These are phyloP conservation scores for Dentipellis sp. DNA, from an alignment of 768 basidiomycete genomes.

Conservation along the genomic window DNA sequence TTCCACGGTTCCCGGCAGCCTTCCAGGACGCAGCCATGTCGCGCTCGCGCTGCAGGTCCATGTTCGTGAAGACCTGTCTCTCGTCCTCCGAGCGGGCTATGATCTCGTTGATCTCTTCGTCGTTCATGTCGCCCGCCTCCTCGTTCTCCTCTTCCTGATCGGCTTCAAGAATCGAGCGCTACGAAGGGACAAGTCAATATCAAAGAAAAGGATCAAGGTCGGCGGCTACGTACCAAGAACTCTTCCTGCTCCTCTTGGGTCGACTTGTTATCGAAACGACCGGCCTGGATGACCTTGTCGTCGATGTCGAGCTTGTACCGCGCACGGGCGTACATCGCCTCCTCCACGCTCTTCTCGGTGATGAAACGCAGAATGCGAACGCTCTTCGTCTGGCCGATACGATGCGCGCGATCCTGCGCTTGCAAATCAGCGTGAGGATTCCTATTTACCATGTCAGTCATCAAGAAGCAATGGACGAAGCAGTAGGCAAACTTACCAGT, in stretches of 20 bases:
- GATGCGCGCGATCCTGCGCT: constrained; percentile 98
- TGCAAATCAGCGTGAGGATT: constrained; percentile 99
- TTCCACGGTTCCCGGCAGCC: constrained; percentile 64
- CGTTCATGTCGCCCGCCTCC: constrained; percentile 87
- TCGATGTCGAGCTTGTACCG: constrained; percentile 97
- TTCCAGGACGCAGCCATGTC: constrained; percentile 61
- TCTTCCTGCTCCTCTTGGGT: constrained; percentile 97
- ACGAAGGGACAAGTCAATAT: constrained; percentile 11
- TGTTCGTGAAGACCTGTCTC: constrained; percentile 59
- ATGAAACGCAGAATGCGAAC: constrained; percentile 96
- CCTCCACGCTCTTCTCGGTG: constrained; percentile 97
- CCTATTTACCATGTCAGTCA: constrained; percentile 39
- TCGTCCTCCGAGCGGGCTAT: constrained; percentile 84
- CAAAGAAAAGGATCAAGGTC: background rate
- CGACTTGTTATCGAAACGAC: constrained; percentile 98
- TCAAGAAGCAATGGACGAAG: constrained; percentile 1
- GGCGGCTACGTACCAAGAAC: constrained; percentile 57
- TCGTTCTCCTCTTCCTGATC: constrained; percentile 88
- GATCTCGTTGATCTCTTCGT: constrained; percentile 90
- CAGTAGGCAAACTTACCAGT: constrained; percentile 37
- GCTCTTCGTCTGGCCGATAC: constrained; percentile 98
- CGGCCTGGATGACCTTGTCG: constrained; percentile 98
- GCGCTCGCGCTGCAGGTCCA: constrained; percentile 76
- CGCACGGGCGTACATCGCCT: constrained; percentile 93
- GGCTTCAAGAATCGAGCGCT: constrained; percentile 87